Evolutionary conservation across 495 filamentous ascomycete genomes (phyloP), one percentile per base, ranked within the genome.

Genomic region (Amphirosellinia nigrospora): DNA sequence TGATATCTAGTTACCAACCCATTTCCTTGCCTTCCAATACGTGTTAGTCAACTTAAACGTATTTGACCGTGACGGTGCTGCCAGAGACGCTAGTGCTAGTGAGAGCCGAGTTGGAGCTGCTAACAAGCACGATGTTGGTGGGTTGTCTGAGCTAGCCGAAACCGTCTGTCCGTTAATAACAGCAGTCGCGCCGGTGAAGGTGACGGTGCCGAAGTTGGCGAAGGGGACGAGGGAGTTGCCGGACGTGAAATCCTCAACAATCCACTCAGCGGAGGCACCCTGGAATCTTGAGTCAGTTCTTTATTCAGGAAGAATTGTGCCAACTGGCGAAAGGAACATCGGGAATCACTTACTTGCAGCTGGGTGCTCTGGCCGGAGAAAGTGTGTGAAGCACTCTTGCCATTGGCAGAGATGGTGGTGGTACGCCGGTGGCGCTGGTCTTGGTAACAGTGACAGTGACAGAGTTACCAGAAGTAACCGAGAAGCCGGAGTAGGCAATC

Each of bases 231-330:
- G 79, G 60, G 71, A 69, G 61, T 73, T 75, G 26, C 84, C 84
- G 5, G 78, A 74, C 66, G 85, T 79, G 71, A 87, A 90, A 66
- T 90, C 88, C 79, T 91, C 89, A 32, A 91, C 86, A 66, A 91
- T 89, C 89, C 88, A 91, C 67, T 91, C 89, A 11, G 85, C 88
- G 71, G 61, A 64, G 36, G 61, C 45, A 36, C 61, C 61, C 61
- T 64, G 28, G 8, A 9, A 50, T 9, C 21, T 30, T 15, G 28
- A 26, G 61, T 64, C 28, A 64, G 30, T 9, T 21, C 23, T 34
- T 36, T 16, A 34, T 64, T 21, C 26, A 50, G 21, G n/a, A n/a
- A 46, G 23, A 45, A 34, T 50, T 58, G 16, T 36, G 28, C 30
- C 19, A 36, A 50, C 21, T 0, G 19, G 19, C 4, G 43, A 39